Conservation (phyloP, 2,329 filamentous ascomycete species). For the Cercospora sojina region DNA sequence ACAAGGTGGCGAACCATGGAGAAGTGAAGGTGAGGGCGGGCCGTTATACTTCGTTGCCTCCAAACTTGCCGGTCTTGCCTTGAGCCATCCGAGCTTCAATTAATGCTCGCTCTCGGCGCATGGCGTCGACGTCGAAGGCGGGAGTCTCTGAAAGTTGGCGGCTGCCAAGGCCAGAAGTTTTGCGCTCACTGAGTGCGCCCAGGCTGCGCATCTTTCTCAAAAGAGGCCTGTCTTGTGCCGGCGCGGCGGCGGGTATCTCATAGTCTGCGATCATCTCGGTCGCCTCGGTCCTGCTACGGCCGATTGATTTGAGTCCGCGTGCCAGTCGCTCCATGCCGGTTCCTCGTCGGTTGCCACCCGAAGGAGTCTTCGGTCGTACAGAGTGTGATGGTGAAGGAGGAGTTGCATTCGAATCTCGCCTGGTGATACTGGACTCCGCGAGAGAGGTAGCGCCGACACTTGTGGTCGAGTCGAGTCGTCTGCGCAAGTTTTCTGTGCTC, state of each 20-base stretch:
- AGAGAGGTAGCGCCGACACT: slow-evolving; percentile 51
- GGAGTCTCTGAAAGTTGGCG: slow-evolving; percentile 23
- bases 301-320: slow-evolving; percentile 59
- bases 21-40: neutral
- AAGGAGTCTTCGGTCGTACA: slow-evolving; percentile 38
- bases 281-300: slow-evolving; percentile 54
- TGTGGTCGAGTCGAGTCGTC: slow-evolving; percentile 52
- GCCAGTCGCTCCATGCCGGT: slow-evolving; percentile 61
- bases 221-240: slow-evolving; percentile 20
- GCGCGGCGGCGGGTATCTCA: slow-evolving; percentile 6
- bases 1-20: neutral
- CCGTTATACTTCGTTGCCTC: slow-evolving; percentile 22
- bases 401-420: slow-evolving; percentile 25
- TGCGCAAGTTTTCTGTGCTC: slow-evolving; percentile 10
- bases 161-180: slow-evolving; percentile 20
- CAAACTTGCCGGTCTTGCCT: slow-evolving; percentile 18
- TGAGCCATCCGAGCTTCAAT: slow-evolving; percentile 20
- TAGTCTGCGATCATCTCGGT: slow-evolving; percentile 44
- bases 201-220: slow-evolving; percentile 42
- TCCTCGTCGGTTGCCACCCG: slow-evolving; percentile 37
- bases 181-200: slow-evolving; percentile 35
- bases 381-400: slow-evolving; percentile 28
- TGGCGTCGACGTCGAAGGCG: slow-evolving; percentile 26
- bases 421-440: slow-evolving; percentile 24
- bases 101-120: slow-evolving; percentile 23